A percentile compares a stretch with the other conserved stretches of the same genome.
Evolutionary conservation across 208 protist species (phyloP).

Genomic region (Porcisia deanei): DNA sequence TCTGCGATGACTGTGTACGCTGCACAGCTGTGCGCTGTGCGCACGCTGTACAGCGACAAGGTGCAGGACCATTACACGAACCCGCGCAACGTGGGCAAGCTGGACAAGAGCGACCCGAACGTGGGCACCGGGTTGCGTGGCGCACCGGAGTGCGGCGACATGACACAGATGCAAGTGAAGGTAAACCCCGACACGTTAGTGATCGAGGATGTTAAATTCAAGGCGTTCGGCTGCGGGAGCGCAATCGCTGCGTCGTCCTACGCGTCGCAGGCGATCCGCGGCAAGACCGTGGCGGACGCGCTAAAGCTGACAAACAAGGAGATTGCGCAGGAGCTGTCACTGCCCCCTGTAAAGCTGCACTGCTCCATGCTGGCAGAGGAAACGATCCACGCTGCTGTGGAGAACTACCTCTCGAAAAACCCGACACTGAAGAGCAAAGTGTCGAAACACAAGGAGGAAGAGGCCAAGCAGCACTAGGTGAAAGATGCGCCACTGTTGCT

Average conservation of each 20-base stretch:
- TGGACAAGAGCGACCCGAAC: constrained; percentile 94
- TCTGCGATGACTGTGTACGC: background rate
- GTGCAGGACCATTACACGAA: constrained; percentile 99
- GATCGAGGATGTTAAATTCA: constrained; percentile 97
- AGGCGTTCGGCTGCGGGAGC: constrained; percentile 99
- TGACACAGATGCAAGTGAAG: constrained; percentile 98
- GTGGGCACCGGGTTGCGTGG: constrained; percentile 99
- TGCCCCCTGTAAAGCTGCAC: constrained; percentile 99
- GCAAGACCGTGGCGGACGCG: constrained; percentile 97
- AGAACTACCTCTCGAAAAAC: constrained; percentile 97
- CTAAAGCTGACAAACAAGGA: constrained; percentile 97
- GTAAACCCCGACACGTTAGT: constrained; percentile 89
- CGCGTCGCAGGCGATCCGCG: constrained; percentile 98
- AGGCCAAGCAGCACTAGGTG: background rate
- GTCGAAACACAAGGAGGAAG: constrained; percentile 27
- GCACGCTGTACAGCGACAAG: constrained; percentile 93
- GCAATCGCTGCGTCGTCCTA: constrained; percentile 98
- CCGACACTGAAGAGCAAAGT: constrained; percentile 91
- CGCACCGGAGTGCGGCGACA: constrained; percentile 98
- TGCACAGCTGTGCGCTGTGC: constrained; percentile 26
- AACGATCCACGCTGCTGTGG: constrained; percentile 98
- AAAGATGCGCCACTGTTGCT: background rate
- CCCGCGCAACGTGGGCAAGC: constrained; percentile 97
- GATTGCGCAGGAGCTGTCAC: constrained; percentile 97
- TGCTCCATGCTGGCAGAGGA: constrained; percentile 99